phyloP scores from a whole-genome alignment of 1,284 basidiomycete species.

The Cystobasidiaceae sp. region DNA sequence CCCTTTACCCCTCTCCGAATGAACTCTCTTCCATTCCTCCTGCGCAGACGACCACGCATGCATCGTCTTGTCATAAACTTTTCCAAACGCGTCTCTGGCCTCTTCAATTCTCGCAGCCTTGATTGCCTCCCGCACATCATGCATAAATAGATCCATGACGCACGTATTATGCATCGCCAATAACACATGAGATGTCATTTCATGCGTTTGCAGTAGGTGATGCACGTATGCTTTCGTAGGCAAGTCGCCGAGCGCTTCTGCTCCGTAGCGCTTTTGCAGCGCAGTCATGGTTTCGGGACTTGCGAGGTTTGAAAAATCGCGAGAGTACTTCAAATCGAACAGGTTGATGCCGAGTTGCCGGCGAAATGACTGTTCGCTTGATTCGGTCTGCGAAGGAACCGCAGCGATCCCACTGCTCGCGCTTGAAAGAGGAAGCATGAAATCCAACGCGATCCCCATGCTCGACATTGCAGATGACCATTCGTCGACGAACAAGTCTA shows the following conservation, averaged over 20 bases:
- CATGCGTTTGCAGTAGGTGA: conserved; percentile 74
- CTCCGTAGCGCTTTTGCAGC: conserved; percentile 16
- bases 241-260: conserved; percentile 18
- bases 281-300: conserved; percentile 48
- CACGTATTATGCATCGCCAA: conserved; percentile 67
- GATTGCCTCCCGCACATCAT: conserved; percentile 52
- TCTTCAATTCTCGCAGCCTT: conserved; percentile 6
- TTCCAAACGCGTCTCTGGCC: neutral
- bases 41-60: neutral
- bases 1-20: conserved; percentile 30
- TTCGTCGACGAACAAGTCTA: conserved; percentile 66
- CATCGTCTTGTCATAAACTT: neutral
- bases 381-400: too few relatives aligned
- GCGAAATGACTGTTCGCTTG: too few relatives aligned
- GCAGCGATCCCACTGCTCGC: too few relatives aligned
- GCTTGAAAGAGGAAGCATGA: too few relatives aligned
- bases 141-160: conserved; percentile 61
- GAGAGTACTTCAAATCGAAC: conserved; percentile 56
- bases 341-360: conserved; percentile 47
- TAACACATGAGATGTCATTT: conserved; percentile 72
- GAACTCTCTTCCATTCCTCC: neutral
- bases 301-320: conserved; percentile 58
- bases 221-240: conserved; percentile 69
- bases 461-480: conserved; percentile 63
- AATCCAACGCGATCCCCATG: conserved; percentile 67